Base-by-base conservation (phyloP, 148 eudicot genomes). In the Amaranthus palmeri region DNA sequence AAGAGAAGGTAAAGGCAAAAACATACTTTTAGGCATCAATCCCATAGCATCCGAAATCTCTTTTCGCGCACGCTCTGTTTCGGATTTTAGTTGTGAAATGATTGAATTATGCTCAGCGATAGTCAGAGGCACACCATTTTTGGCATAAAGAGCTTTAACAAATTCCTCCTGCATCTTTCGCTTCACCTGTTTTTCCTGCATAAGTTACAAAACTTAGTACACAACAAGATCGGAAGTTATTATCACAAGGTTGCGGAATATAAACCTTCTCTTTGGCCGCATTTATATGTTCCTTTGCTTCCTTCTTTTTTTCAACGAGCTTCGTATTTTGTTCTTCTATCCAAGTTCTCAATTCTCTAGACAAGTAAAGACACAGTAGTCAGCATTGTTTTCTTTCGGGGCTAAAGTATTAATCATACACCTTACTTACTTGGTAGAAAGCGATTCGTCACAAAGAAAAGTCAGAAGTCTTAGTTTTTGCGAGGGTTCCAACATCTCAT, bases 381-480 rank as follows among this genome's bases (percentile, higher is more conserved):
- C 54, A 61, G 15, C 51, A 72, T 44, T 49, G 36, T 47, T 63
- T n/a, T 45, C 70, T 17, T 25, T 6, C 9, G 48, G 11, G 25
- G 6, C 53, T 49, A 54, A 55, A 60, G 54, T 9, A 73, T 62
- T 53, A 57, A 7, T 61, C 68, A 54, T 54, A 15, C 11, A 41
- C 59, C 54, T 14, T 15, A 79, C 92, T 84, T 87, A 95, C 97
- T 15, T 75, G 18, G 90, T 88, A 74, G 76, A 77, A 72, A 95
- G 99, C 61, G 87, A 64, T 80, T 95, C 93, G 79, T 91, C 97
- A 71, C 99, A 95, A 49, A 95, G 82, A 72, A 85, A 82, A 45
- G 79, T 88, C 62, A 95, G 64, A 54, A 95, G 74, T 67, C 68
- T 83, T 59, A 95, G 96, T 81, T 88, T 95, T 66, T 81, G 75